phyloP scores from a whole-genome alignment of 306 rosid species.

The Cajanus cajan region DNA sequence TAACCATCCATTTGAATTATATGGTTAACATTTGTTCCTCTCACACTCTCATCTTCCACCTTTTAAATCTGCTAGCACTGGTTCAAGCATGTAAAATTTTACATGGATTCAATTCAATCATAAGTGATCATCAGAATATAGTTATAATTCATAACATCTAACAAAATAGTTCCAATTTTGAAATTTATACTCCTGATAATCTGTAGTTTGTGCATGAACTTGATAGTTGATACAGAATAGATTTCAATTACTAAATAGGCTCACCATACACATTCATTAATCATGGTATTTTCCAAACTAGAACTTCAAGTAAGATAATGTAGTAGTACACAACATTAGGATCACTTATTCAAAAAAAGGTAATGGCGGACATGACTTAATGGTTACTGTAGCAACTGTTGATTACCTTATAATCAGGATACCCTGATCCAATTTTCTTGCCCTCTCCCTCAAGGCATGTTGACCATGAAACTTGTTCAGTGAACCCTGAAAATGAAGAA shows the following conservation, averaged over 20 bases:
- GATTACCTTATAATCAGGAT: slow-evolving; percentile 73
- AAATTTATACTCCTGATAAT: not conserved
- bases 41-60: too few species aligned
- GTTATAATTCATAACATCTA: not conserved
- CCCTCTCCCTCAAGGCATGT: slow-evolving; percentile 84
- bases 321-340: not conserved
- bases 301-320: not conserved
- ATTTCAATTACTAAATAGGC: not conserved
- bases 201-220: not conserved
- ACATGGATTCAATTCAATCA: not conserved
- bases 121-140: not conserved
- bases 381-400: not conserved
- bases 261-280: not conserved
- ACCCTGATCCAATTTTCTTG: slow-evolving; percentile 81
- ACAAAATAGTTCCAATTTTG: not conserved
- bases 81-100: not conserved
- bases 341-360: not conserved
- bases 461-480: slow-evolving; percentile 83
- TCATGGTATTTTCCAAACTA: not conserved
- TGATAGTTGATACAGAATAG: not conserved
- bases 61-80: not conserved
- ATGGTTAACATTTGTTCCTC: too few species aligned
- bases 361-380: not conserved
- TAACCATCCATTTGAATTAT: too few species aligned
- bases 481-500: slow-evolving; percentile 57